Base-by-base conservation (phyloP, 2,329 filamentous ascomycete genomes). In the Cladophialophora carrionii region DNA sequence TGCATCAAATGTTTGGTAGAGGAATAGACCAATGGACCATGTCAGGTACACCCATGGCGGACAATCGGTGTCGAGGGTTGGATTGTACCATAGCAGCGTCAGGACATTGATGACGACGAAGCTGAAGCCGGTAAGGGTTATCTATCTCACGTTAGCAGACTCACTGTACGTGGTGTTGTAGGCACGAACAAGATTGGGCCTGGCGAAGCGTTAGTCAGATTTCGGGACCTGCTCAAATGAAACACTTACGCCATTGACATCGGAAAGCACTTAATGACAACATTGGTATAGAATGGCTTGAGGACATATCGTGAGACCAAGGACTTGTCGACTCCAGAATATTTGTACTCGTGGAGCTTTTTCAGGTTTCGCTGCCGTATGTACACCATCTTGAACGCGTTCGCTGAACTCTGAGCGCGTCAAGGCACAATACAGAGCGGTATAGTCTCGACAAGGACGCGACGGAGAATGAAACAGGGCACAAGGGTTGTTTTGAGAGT, bases 1-100 rank as follows among this genome's bases (percentile, higher is more conserved):
- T 1, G 94, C 95, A 79, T 99, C 95, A 79, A 99, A 97, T 1
- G 94, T 98, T 84, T 99, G 95, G 79, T 99, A 99, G 58, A 98
- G 78, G 77, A 98, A 97, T 71, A 99, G 80, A 1, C 95, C 95
- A 34, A 90, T 78, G 3, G 93, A 89, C 91, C 93, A 99, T 73
- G 87, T 90, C 71, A 89, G 90, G 82, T 99, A 99, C 17, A 99
- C 94, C 95, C 95, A 99, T 1, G 86, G 76, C 9, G 95, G 95
- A 76, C 94, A 98, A 77, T 99, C 91, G 78, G 91, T 89, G 78
- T 98, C 93, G 55, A 99, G 84, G 0, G 87, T 90, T n/a, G 95
- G 95, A 72, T 91, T 95, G 80, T 96, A 99, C 90, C 92, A 98
- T 62, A 99, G 84, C 78, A 99, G 79, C 6, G 95, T 97, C 72